These are phyloP conservation scores for Trametes coccinea DNA, from an alignment of 768 basidiomycete genomes.

Conservation along the genomic window DNA sequence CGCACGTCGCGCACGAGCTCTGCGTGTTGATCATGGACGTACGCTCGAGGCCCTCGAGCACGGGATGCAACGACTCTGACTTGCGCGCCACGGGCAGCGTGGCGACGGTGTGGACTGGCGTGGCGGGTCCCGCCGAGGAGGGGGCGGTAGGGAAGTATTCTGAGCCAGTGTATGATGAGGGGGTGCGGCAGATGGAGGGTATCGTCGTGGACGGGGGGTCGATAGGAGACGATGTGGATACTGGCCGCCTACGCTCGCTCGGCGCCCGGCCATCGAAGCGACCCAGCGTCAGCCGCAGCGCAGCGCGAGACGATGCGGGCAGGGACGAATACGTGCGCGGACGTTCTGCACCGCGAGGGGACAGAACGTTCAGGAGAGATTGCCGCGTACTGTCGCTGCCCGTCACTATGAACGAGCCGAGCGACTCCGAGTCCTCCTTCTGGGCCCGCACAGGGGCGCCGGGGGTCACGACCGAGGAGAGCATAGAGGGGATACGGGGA, in stretches of 20 bases:
- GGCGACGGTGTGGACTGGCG: constrained; percentile 22
- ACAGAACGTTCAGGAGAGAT: constrained; percentile 22
- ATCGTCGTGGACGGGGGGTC: constrained; percentile 22
- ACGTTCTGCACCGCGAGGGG: background rate
- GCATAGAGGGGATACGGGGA: constrained; percentile 15
- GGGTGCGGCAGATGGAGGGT: constrained; percentile 33
- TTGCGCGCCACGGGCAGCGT: constrained; percentile 16
- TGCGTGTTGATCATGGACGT: constrained; percentile 29
- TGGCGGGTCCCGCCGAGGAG: constrained; percentile 31
- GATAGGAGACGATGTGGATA: constrained; percentile 4
- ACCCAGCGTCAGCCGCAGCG: constrained; percentile 1
- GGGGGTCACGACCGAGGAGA: constrained; percentile 16
- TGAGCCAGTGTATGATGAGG: constrained; percentile 29
- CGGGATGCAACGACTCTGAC: constrained; percentile 22
- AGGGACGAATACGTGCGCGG: background rate
- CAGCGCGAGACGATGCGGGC: background rate
- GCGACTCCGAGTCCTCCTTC: constrained; percentile 20
- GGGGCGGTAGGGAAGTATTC: constrained; percentile 33
- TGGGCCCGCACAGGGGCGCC: constrained; percentile 21
- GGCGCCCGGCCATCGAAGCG: background rate
- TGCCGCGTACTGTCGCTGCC: constrained; percentile 26
- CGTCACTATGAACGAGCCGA: constrained; percentile 31
- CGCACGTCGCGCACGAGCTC: constrained; percentile 33
- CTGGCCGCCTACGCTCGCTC: background rate
- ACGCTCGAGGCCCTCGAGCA: constrained; percentile 32